These are phyloP conservation scores for Brassica rapa DNA, from an alignment of 345 rosid species.

Conservation along the genomic window DNA sequence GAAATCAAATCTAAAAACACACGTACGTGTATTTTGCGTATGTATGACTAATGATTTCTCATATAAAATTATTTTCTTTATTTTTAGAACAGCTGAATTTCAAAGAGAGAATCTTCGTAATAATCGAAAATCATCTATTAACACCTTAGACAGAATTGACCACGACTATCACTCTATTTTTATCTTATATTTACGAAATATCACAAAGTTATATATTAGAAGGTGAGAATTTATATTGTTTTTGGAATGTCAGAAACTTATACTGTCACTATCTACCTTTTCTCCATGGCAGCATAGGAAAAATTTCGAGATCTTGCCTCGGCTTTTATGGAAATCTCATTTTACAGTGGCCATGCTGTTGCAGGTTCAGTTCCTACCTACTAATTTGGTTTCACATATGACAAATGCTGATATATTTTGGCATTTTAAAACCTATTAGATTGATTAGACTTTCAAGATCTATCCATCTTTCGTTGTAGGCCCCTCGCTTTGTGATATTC, in stretches of 20 bases:
- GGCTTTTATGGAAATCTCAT: conserved; percentile 48
- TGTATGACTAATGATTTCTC: not conserved
- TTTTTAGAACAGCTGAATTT: not conserved
- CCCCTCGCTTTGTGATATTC: not conserved
- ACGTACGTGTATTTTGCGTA: not conserved
- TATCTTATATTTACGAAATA: not conserved
- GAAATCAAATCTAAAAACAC: not conserved
- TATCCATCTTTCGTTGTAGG: not conserved
- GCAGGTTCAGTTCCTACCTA: conserved; percentile 33
- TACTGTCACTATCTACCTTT: not conserved
- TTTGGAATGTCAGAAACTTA: not conserved
- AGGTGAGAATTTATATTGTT: not conserved
- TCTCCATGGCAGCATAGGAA: conserved; percentile 39
- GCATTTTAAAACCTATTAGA: not conserved
- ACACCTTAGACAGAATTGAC: not conserved
- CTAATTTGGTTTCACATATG: conserved; percentile 8
- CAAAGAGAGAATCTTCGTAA: not conserved
- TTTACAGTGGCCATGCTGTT: conserved; percentile 38
- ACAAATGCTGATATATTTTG: not conserved
- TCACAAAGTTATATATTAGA: not conserved
- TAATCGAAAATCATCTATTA: not conserved
- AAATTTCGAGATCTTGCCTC: conserved; percentile 38
- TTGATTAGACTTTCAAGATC: not conserved
- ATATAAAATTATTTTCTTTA: not conserved
- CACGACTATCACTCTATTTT: not conserved